These are phyloP conservation scores for Russula virescens DNA, from an alignment of 768 basidiomycete species.

Conservation along the genomic window DNA sequence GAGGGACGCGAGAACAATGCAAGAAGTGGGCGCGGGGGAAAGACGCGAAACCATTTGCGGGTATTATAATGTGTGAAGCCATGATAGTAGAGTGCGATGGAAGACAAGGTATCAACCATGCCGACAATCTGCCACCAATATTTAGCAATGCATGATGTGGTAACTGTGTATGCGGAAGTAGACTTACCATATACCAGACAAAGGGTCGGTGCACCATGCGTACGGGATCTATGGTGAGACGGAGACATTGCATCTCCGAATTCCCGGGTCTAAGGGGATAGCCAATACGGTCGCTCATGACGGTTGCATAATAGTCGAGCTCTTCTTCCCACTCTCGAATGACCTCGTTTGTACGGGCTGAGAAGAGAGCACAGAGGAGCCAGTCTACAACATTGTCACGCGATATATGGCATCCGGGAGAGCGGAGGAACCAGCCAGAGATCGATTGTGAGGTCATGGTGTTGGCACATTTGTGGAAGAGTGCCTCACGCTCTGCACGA, in stretches of 20 bases:
- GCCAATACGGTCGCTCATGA: conserved; percentile 39
- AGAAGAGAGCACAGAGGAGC: conserved; percentile 63
- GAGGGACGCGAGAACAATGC: conserved; percentile 41
- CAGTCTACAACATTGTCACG: conserved; percentile 52
- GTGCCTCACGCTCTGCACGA: conserved; percentile 38
- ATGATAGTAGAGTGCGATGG: conserved; percentile 33
- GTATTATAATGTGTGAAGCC: conserved; percentile 53
- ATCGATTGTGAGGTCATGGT: conserved; percentile 30
- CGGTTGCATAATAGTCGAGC: conserved; percentile 41
- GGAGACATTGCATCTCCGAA: conserved; percentile 39
- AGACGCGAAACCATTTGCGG: conserved; percentile 35
- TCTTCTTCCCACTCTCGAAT: conserved; percentile 45
- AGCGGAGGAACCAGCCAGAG: conserved; percentile 50
- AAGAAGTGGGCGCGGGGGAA: conserved; percentile 47
- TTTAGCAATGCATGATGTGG: neutral
- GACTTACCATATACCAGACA: conserved; percentile 53
- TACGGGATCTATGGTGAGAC: conserved; percentile 54
- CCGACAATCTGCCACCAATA: conserved; percentile 42
- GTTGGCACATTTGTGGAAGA: conserved; percentile 44
- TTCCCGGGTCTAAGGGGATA: conserved; percentile 38
- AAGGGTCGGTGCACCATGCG: conserved; percentile 49
- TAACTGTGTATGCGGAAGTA: neutral
- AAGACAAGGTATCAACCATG: conserved; percentile 43
- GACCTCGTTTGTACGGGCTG: conserved; percentile 32
- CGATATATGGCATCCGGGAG: conserved; percentile 30